Evolutionary conservation across 192 early-diverging fungal species (phyloP).

Genomic region (Gonapodya prolifera): DNA sequence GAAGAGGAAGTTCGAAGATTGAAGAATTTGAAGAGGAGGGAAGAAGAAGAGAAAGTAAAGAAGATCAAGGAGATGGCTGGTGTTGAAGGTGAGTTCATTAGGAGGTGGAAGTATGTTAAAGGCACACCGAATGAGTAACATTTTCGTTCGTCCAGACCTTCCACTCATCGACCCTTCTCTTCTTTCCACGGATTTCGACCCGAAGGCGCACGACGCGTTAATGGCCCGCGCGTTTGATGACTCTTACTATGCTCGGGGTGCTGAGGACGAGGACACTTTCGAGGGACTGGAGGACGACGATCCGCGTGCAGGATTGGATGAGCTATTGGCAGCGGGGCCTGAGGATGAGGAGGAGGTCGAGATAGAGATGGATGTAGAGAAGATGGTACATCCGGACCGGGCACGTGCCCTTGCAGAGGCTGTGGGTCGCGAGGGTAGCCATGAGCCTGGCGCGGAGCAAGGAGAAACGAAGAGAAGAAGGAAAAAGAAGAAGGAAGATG

Average conservation of each 20-base stretch:
- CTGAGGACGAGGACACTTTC: conserved; percentile 9
- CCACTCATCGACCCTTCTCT: conserved; percentile 13
- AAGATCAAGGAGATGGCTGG: conserved; percentile 73
- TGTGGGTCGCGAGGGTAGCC: conserved; percentile 24
- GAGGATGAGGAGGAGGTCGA: conserved; percentile 7
- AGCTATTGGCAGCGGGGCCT: background rate
- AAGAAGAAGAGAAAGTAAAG: conserved; percentile 64
- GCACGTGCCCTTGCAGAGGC: conserved; percentile 15
- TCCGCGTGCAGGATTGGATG: conserved; percentile 7
- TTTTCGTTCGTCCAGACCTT: background rate
- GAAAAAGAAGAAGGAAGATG: conserved; percentile 18
- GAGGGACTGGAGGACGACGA: conserved; percentile 21
- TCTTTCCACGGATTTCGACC: conserved; percentile 88
- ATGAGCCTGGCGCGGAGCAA: conserved; percentile 21
- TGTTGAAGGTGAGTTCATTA: conserved; percentile 33
- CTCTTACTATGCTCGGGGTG: background rate
- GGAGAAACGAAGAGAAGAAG: conserved; percentile 18
- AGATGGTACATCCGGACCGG: conserved; percentile 7
- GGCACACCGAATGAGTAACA: background rate
- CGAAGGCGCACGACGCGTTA: conserved; percentile 66
- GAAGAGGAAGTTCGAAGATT: conserved; percentile 78
- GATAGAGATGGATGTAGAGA: conserved; percentile 11
- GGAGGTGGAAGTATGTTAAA: conserved; percentile 33
- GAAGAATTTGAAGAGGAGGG: conserved; percentile 84
- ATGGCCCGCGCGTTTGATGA: conserved; percentile 43